Evolutionary conservation across 805 yeast species (phyloP).

Genomic region (Geotrichum ghanense): DNA sequence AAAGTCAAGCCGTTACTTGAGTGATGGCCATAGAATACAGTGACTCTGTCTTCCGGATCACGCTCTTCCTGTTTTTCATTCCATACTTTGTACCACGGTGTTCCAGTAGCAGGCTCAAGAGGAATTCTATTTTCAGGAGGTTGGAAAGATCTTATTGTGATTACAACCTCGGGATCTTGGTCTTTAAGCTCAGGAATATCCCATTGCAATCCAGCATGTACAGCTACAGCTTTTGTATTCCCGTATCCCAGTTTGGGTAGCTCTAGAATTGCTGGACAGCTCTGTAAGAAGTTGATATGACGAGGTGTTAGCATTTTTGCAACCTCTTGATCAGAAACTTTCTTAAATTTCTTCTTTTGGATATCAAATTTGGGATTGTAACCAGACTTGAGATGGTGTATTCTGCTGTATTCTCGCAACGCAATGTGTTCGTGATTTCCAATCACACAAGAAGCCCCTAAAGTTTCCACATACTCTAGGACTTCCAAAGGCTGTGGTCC

Average conservation of each 20-base stretch:
- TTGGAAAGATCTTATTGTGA: constrained; percentile 59
- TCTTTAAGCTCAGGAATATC: constrained; percentile 37
- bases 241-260: constrained; percentile 43
- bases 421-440: constrained; percentile 84
- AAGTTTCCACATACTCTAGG: constrained; percentile 48
- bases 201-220: constrained; percentile 78
- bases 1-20: constrained; percentile 65
- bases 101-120: constrained; percentile 35
- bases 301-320: constrained; percentile 45
- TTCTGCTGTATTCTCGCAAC: constrained; percentile 23
- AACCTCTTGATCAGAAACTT: constrained; percentile 21
- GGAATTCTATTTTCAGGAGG: constrained; percentile 52
- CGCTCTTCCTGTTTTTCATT: constrained; percentile 30
- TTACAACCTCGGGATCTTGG: constrained; percentile 50
- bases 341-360: background rate
- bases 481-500: constrained; percentile 70
- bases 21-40: constrained; percentile 80
- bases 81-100: constrained; percentile 52
- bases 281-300: constrained; percentile 49
- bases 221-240: constrained; percentile 42
- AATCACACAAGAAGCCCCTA: constrained; percentile 58
- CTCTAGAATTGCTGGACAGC: constrained; percentile 51
- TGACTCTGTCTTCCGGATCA: constrained; percentile 19
- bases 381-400: constrained; percentile 9
- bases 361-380: background rate